Evolutionary conservation across 116 monocot genomes (phyloP).

Genomic region (Cymodocea nodosa): DNA sequence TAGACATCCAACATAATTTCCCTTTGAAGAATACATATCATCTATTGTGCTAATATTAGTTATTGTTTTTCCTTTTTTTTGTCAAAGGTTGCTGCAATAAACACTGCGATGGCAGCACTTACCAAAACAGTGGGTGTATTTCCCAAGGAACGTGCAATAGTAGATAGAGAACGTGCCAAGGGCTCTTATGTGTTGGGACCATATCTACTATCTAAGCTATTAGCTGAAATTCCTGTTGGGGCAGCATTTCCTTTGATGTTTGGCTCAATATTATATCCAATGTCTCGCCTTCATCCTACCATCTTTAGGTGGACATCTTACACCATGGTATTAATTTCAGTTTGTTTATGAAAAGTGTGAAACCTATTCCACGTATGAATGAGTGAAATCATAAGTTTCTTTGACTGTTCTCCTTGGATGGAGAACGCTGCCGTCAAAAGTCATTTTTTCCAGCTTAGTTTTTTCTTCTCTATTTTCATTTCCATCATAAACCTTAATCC

Average conservation of each 20-base stretch:
- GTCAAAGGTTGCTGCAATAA: constrained; percentile 87
- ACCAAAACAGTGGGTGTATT: constrained; percentile 95
- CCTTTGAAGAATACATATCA: too few relatives aligned
- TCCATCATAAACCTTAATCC: too few relatives aligned
- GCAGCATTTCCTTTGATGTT: constrained; percentile 90
- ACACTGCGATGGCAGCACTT: constrained; percentile 97
- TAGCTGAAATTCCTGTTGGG: constrained; percentile 92
- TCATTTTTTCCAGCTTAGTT: neutral
- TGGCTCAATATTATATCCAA: constrained; percentile 85
- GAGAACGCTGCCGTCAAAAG: neutral
- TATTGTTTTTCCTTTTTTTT: neutral
- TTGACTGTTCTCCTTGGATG: neutral
- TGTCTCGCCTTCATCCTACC: constrained; percentile 86
- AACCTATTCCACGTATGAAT: neutral
- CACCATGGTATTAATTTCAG: neutral
- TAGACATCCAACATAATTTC: too few relatives aligned
- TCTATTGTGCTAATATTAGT: too few relatives aligned
- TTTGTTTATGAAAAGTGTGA: neutral
- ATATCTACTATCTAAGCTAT: constrained; percentile 82
- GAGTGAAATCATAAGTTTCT: neutral
- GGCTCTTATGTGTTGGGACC: constrained; percentile 83
- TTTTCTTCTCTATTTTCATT: too few relatives aligned
- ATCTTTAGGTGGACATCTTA: constrained; percentile 45
- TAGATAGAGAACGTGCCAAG: constrained; percentile 81
- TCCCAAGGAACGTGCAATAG: constrained; percentile 87